Base-by-base conservation (phyloP, 116 monocot species). In the Papilionanthe hybrid region DNA sequence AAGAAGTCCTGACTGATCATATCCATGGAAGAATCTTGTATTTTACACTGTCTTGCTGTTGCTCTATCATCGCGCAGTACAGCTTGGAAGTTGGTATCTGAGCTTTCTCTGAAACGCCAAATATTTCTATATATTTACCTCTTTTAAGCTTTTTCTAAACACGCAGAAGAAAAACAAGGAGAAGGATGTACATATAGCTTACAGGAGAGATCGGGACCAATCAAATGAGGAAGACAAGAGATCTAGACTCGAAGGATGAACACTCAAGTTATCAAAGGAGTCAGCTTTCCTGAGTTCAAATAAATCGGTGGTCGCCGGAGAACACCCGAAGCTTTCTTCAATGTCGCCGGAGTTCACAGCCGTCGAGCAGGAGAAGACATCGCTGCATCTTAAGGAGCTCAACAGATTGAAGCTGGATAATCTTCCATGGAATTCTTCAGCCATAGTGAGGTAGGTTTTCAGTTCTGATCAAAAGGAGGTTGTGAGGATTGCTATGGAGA, bases 291-390 rank as follows among this genome's bases (percentile, higher is more conserved):
- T 73, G 73, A 73, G 69, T 0, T 73, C 73, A 73, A 71, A 5
- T 71, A 32, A 13, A 37, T 37, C 71, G 17, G 17, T 65, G 65
- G 25, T 27, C 1, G 65, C 65, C 27, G 65, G 65, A 65, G 37
- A 69, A 69, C 2, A 69, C 5, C 69, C 44, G 42, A 22, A 73
- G 73, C 11, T 42, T 44, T 29, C 44, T 9, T 43, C 43, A 11
- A 28, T 32, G 41, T 27, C 25, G 7, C 65, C 27, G 69, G 29
- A 10, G 29, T 30, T 29, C 69, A 22, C 43, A 2, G 42, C 22
- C 19, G 44, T 43, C 43, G 73, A 73, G 73, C 73, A 73, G 73
- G 73, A 44, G 73, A 73, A 73, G 43, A 73, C 20, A 37, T 73
- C 73, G 42, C 43, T 44, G 73, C 44, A 42, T 73, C 73, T 73